Evolutionary conservation across 768 basidiomycete genomes (phyloP).

Genomic region (Suillus alpinus): DNA sequence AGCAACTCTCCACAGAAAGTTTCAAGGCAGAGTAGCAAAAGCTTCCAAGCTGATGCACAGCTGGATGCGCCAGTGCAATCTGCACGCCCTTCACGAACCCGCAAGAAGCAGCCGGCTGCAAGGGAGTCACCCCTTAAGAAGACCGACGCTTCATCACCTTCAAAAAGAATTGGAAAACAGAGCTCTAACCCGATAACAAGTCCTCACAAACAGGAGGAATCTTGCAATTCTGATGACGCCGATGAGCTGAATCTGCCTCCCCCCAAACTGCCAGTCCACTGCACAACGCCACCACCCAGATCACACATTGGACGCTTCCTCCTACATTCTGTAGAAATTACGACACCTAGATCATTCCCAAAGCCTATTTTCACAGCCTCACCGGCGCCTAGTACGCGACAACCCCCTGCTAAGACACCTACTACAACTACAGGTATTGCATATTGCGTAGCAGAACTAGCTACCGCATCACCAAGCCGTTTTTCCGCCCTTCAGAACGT

Average conservation of each 20-base stretch:
- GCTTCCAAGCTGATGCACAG: neutral
- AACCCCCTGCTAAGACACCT: conserved; percentile 5
- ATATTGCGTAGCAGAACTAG: neutral
- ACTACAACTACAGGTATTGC: conserved; percentile 18
- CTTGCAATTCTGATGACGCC: conserved; percentile 11
- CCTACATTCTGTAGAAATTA: conserved; percentile 31
- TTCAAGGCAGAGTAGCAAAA: neutral
- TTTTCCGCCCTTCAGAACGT: conserved; percentile 13
- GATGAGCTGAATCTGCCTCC: conserved; percentile 30
- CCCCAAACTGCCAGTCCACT: conserved; percentile 9
- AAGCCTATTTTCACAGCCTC: conserved; percentile 11
- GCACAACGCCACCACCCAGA: conserved; percentile 23
- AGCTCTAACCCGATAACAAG: neutral
- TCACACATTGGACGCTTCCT: conserved; percentile 19
- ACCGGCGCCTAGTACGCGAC: conserved; percentile 3
- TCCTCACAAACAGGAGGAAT: neutral
- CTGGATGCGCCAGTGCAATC: neutral
- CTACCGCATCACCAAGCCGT: neutral
- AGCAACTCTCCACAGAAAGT: neutral
- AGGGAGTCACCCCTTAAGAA: conserved; percentile 4
- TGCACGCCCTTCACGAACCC: neutral
- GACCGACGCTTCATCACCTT: neutral
- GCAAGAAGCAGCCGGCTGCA: neutral
- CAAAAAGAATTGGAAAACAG: neutral
- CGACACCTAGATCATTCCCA: conserved; percentile 20